Evolutionary conservation across 768 basidiomycete genomes (phyloP).

Genomic region (Auriscalpium orientale): DNA sequence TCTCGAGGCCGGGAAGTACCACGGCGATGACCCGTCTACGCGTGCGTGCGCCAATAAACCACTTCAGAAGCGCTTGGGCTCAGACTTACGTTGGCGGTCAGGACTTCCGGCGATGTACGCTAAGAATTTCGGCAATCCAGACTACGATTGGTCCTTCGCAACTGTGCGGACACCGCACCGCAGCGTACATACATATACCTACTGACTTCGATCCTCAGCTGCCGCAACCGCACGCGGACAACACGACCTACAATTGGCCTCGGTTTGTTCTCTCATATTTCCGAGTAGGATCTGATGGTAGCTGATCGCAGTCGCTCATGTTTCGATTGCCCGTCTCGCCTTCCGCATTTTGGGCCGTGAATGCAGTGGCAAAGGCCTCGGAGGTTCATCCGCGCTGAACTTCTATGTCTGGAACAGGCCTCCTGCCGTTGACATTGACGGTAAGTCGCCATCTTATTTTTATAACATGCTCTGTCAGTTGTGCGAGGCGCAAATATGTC

Average conservation of each 20-base stretch:
- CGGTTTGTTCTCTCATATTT: background rate
- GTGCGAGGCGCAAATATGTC: too few relatives aligned
- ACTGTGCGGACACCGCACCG: constrained; percentile 2
- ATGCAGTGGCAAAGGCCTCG: constrained; percentile 15
- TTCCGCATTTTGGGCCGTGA: too few relatives aligned
- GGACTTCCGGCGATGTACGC: constrained; percentile 2
- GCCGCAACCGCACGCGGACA: constrained; percentile 11
- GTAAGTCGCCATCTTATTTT: background rate
- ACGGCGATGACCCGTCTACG: constrained; percentile 6
- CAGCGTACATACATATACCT: too few relatives aligned
- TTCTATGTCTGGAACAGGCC: constrained; percentile 16
- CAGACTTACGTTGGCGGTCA: background rate
- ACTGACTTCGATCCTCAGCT: background rate
- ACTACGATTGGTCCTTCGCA: constrained; percentile 15
- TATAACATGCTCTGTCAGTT: too few relatives aligned
- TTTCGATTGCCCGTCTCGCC: too few relatives aligned
- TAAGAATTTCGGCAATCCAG: constrained; percentile 9
- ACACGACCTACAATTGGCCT: constrained; percentile 7
- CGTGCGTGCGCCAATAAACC: background rate
- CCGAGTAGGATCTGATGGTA: background rate
- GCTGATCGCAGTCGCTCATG: background rate
- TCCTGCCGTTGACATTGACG: constrained; percentile 17
- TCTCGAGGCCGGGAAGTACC: constrained; percentile 8
- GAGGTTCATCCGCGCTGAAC: constrained; percentile 14
- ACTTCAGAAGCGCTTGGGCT: background rate